A percentile compares a stretch with the other conserved stretches of the same genome.
phyloP scores from a whole-genome alignment of 2,329 filamentous ascomycete genomes.

The Ceratocystiopsis sp. region DNA sequence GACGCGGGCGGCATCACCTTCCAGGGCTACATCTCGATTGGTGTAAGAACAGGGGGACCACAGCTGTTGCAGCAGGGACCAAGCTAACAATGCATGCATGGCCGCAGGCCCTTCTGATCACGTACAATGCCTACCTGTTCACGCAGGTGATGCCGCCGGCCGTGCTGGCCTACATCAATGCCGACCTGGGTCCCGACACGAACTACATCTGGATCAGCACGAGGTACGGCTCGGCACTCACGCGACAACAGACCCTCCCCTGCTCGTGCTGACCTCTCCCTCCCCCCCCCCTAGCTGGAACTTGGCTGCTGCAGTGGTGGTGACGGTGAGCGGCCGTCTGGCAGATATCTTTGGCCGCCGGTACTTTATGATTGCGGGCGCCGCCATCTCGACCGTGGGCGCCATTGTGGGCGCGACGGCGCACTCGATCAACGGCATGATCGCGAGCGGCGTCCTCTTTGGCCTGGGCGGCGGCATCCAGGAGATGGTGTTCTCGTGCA shows the following conservation, averaged over 20 bases:
- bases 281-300: constrained; percentile 10
- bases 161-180: constrained; percentile 4
- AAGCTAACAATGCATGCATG: no score
- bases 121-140: constrained; percentile 5
- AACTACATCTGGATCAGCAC: constrained; percentile 6
- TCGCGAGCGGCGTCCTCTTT: neutral
- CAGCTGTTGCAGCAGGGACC: no score
- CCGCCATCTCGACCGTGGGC: neutral
- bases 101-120: constrained; percentile 2
- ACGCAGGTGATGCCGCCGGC: constrained; percentile 2
- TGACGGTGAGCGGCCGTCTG: constrained; percentile 6
- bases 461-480: neutral
- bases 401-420: neutral
- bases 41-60: no score
- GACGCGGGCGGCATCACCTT: no score
- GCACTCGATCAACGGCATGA: neutral
- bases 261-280: no score
- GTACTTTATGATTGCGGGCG: neutral
- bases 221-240: neutral
- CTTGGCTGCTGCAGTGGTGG: constrained; percentile 11
- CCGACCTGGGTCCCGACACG: constrained; percentile 2
- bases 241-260: no score
- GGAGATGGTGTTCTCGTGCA: constrained; percentile 17
- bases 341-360: neutral
- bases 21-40: no score